Base-by-base conservation (phyloP, 345 rosid genomes). In the Gynandropsis gynandra region DNA sequence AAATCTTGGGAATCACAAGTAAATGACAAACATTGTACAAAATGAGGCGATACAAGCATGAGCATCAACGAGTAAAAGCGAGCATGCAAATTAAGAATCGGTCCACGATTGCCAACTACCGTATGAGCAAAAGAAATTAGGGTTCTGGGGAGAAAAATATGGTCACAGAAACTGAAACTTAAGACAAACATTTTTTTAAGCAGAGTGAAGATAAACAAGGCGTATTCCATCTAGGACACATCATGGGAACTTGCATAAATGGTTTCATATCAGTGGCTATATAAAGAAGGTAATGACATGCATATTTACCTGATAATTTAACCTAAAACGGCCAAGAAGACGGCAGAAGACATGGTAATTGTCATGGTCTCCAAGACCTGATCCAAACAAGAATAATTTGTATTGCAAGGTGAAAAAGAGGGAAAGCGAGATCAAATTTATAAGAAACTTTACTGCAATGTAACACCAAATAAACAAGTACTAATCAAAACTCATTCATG, bases 331-430 rank as follows among this genome's bases (percentile, higher is more conserved):
- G 65, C 99, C 99, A 44, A 93, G 92, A 64, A 93, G 95, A 58
- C 97, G 97, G 71, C 99, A 93, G 64, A 73, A 93, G 63, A 81
- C 99, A 73, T 93, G 99, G 71, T 93, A 93, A 71, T 88, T 93
- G 66, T 93, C 99, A 76, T 93, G 99, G 81, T 93, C 99, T 63
- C 94, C 87, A 74, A 93, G 99, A 66, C 99, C 99, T 93, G 70
- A 68, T 59, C 21, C 47, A 36, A 24, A 35, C 39, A 50, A 54
- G 62, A 61, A 46, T 12, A 53, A 66, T 54, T 41, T 21, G 46
- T 34, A 14, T 52, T 40, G 45, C 35, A 52, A 74, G 40, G 33
- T 27, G 50, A 59, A 11, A 51, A 16, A 20, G 62, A 47, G 37
- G 62, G 33, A 33, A 42, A 40, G 48, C 9, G 49, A 57, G 32